Base-by-base conservation (phyloP, 1,284 basidiomycete species). In the Ustilago curta region DNA sequence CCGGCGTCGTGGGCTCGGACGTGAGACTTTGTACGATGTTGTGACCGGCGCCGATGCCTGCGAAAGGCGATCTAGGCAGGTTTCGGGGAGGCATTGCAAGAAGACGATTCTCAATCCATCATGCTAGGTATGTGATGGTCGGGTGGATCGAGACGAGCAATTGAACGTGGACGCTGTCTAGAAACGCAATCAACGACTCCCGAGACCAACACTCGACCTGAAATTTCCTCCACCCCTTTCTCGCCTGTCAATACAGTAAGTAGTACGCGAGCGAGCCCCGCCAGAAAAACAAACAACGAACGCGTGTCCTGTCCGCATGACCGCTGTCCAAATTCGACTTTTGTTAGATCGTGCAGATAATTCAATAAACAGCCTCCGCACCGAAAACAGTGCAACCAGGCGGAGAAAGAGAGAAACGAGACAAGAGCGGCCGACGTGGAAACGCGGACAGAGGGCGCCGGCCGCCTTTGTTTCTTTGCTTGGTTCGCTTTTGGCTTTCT, bases 11-110 rank as follows among this genome's bases (percentile, higher is more conserved):
- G 12, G 68, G 61, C 9, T 60, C 58, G 29, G 61, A 61, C 3
- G 54, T 12, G 9, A 61, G 47, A n/a, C 27, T 59, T 4, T 65
- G 57, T 8, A 73, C 50, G 21, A 65, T 68, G 57, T 49, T 64
- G 47, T 58, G 47, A 1, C 65, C 70, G 6, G 65, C 60, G 11
- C 70, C 65, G 29, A 68, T 67, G 43, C 70, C 65, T 29, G 70
- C 70, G 25, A 73, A 68, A 2, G 70, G 70, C 44, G 70, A 73
- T 19, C 54, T 63, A 4, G 64, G 51, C 16, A 54, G 37, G 37
- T 44, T 62, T 14, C 70, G 70, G 29, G 70, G 61, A 16, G 70
- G 70, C 70, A 68, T 68, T 8, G 21, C 37, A 21, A 44, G 42
- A 21, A 44, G 42, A 51, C 19, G 37, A 21, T 21, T 23, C 3